These are phyloP conservation scores for Penicillium roqueforti DNA, from an alignment of 495 filamentous ascomycete genomes.

Conservation along the genomic window DNA sequence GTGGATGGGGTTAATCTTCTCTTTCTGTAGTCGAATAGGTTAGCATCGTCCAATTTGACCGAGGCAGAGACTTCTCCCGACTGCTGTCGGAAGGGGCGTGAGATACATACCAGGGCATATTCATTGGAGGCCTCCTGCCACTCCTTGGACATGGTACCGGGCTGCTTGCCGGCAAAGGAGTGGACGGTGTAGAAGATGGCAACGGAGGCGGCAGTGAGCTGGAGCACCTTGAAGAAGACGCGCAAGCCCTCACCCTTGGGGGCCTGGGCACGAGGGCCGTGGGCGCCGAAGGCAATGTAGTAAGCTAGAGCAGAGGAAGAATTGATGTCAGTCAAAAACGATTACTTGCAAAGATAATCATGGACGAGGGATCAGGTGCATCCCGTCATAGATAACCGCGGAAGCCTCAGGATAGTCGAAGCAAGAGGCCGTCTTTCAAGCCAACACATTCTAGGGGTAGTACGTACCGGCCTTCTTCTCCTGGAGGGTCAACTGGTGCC, in stretches of 20 bases:
- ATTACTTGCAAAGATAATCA: conserved; percentile 6
- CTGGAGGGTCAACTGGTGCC: conserved; percentile 87
- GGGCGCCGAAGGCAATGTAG: conserved; percentile 96
- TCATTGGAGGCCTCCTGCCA: conserved; percentile 91
- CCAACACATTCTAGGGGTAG: background rate
- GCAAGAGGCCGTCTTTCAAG: background rate
- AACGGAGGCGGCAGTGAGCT: conserved; percentile 58
- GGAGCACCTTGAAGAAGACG: conserved; percentile 63
- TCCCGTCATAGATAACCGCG: conserved; percentile 16
- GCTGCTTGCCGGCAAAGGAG: conserved; percentile 59
- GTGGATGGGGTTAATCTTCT: conserved; percentile 84
- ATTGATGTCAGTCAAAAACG: conserved; percentile 21
- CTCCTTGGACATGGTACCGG: conserved; percentile 89
- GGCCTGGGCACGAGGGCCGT: conserved; percentile 78
- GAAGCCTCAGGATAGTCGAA: conserved; percentile 17
- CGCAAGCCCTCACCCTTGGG: conserved; percentile 79
- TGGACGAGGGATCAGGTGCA: background rate
- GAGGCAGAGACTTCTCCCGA: conserved; percentile 8
- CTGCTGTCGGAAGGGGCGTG: background rate
- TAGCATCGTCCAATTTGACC: conserved; percentile 10
- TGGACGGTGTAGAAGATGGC: conserved; percentile 63
- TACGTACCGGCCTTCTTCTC: conserved; percentile 99
- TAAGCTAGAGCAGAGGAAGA: conserved; percentile 61
- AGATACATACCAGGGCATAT: conserved; percentile 70
- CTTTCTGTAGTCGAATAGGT: conserved; percentile 49